Base-by-base conservation (phyloP, 805 yeast species). In the Saccharomycopsis schoenii region DNA sequence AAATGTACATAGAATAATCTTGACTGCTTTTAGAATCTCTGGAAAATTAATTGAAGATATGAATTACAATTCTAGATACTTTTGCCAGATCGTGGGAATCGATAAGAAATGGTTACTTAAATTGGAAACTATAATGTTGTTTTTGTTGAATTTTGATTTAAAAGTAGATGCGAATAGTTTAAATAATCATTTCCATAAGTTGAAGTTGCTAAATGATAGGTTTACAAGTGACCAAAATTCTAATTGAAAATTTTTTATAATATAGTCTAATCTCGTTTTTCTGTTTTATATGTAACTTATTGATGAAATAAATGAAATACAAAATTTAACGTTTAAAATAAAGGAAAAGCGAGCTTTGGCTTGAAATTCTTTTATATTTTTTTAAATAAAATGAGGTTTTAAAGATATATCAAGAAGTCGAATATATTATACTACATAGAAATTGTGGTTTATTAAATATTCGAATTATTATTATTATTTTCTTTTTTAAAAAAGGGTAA, bases 111-210 rank as follows among this genome's bases (percentile, higher is more conserved):
- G 83, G 59, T 70, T 83, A 57, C 70, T 74, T 60, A 71, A 74
- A 34, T 69, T 83, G 54, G 87, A 83, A 66, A 75, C 81, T 21
- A 77, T 83, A 0, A 71, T 82, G 47, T 68, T 83, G 61, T 80
- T 78, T 65, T 67, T 82, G 55, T 63, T 79, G 57, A 78, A 81
- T 66, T 83, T 81, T 68, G 77, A 80, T 56, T 69, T 83, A 60
- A 76, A 75, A 54, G 77, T 79, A 8, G 78, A 78, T 61, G 70
- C 71, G 47, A 63, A 62, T 1, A 59, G 68, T 4, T 69, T 79
- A 40, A 69, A 70, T 55, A 66, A 67, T 39, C 73, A 72, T 55
- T 67, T 77, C n/a, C 12, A 39, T 2, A 47, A 58, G 29, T n/a
- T 60, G 52, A 34, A 47, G 11, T 5, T 5, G 9, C 51, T 58